phyloP scores from a whole-genome alignment of 73 alveolate species.

The Paramecium octaurelia region DNA sequence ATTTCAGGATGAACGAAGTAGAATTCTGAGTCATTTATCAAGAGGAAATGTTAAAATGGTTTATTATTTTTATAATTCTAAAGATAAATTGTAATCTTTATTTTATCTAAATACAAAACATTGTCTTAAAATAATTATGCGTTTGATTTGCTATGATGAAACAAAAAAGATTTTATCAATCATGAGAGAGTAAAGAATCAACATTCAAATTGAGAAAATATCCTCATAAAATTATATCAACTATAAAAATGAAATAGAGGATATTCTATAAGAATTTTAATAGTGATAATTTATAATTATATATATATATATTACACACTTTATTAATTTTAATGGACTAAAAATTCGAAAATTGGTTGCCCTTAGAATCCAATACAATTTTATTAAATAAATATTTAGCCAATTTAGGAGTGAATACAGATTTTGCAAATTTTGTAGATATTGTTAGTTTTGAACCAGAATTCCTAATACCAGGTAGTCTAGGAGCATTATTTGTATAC shows the following conservation, averaged over 20 bases:
- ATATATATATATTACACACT: neutral
- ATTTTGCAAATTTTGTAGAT: conserved; percentile 37
- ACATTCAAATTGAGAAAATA: neutral
- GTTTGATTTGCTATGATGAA: neutral
- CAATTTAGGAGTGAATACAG: conserved; percentile 59
- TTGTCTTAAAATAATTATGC: neutral
- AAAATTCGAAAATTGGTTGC: conserved; percentile 64
- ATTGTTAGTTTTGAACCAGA: conserved; percentile 48
- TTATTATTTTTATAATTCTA: neutral
- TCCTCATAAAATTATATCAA: neutral
- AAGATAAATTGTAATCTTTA: neutral
- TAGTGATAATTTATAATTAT: neutral
- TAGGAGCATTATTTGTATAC: conserved; percentile 61
- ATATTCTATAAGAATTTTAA: neutral
- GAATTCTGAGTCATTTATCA: neutral
- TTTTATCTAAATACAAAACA: neutral
- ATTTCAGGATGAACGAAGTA: neutral
- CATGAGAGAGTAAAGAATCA: neutral
- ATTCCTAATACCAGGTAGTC: conserved; percentile 31
- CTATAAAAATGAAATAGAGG: neutral
- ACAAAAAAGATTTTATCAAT: neutral
- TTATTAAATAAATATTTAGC: conserved; percentile 52
- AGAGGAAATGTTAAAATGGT: neutral
- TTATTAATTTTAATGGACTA: neutral
- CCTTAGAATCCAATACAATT: conserved; percentile 66